Evolutionary conservation across 495 filamentous ascomycete genomes (phyloP).

Genomic region (Trypethelium eluteriae): DNA sequence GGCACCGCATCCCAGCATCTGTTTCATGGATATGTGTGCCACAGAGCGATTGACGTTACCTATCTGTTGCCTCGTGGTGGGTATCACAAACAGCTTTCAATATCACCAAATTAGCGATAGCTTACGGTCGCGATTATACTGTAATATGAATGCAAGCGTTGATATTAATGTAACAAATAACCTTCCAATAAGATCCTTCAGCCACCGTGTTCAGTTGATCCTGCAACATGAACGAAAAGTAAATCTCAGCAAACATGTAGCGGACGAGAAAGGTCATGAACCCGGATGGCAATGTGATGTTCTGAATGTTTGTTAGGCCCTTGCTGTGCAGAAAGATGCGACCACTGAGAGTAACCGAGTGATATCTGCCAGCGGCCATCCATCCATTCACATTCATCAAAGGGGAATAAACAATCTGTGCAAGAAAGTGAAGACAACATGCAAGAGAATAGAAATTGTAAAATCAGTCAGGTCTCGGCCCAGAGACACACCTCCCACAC

Average conservation of each 20-base stretch:
- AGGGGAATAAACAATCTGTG: background rate
- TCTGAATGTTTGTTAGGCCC: background rate
- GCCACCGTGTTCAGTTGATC: slow-evolving; percentile 1
- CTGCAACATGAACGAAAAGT: slow-evolving; percentile 5
- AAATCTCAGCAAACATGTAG: slow-evolving; percentile 7
- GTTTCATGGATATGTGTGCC: background rate
- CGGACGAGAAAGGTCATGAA: slow-evolving; percentile 2
- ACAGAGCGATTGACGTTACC: background rate
- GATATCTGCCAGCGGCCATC: background rate
- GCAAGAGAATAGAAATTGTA: background rate
- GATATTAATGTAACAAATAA: background rate
- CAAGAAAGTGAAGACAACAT: background rate
- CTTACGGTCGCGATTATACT: background rate
- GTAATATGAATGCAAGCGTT: background rate
- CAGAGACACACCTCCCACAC: background rate
- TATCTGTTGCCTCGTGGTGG: background rate
- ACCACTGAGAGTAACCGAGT: background rate
- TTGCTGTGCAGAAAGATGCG: background rate
- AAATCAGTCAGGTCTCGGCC: background rate
- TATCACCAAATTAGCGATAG: background rate
- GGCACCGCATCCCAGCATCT: background rate
- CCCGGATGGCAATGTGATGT: background rate
- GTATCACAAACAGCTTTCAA: background rate
- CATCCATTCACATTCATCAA: background rate
- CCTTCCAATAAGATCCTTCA: background rate